Percentiles rank a stretch among this genome's conserved stretches.
Evolutionary conservation across 805 yeast genomes (phyloP).

Genomic region (Cyberlindnera bimundalis): DNA sequence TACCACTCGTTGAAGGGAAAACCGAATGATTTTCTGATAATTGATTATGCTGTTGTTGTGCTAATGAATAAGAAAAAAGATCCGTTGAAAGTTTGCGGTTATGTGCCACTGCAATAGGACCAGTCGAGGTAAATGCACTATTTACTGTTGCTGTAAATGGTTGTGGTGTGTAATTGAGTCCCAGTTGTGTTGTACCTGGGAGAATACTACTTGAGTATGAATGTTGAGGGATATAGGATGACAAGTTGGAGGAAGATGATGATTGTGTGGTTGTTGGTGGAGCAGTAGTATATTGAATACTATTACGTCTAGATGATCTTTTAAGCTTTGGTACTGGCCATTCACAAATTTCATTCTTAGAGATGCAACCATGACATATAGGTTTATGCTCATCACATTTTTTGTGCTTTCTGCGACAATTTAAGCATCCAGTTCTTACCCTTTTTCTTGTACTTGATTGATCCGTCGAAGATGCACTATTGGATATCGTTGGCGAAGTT

Average conservation of each 20-base stretch:
- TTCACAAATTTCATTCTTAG: constrained; percentile 15
- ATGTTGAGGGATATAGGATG: neutral
- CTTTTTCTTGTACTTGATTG: constrained; percentile 25
- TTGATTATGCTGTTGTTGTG: neutral
- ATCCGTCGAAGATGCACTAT: neutral
- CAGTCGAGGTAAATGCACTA: neutral
- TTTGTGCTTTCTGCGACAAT: constrained; percentile 61
- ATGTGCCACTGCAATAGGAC: neutral
- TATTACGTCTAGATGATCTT: constrained; percentile 6
- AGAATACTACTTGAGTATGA: neutral
- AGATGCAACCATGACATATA: constrained; percentile 12
- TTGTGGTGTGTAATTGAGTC: constrained; percentile 1
- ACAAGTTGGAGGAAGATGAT: neutral
- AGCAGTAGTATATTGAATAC: constrained; percentile 1
- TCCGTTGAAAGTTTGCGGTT: constrained; percentile 3
- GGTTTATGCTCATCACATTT: constrained; percentile 57
- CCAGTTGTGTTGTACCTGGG: neutral
- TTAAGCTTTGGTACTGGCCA: constrained; percentile 38
- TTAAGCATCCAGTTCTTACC: constrained; percentile 53
- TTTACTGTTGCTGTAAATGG: neutral
- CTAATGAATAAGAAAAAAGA: constrained; percentile 7
- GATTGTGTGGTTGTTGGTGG: neutral
- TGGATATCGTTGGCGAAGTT: neutral
- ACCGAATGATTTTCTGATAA: neutral
- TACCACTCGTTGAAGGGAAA: neutral